Evolutionary conservation across 129 eudicot genomes (phyloP), one percentile per base, ranked within the genome.

Genomic region (Scalesia atractyloides): DNA sequence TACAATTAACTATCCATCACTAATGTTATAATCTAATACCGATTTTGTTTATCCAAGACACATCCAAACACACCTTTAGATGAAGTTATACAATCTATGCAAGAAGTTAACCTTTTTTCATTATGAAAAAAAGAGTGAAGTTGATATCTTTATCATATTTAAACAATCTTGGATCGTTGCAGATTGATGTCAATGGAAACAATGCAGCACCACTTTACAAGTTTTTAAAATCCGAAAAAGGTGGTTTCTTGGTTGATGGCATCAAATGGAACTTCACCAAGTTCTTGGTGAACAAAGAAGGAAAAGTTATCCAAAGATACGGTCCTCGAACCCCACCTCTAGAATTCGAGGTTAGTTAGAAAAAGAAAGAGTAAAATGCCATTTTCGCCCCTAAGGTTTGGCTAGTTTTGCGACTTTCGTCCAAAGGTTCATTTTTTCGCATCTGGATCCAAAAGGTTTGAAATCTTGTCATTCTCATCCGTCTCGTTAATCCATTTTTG

Each of bases 201-300:
- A 89, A 92, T 80, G 83, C 96, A 47, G 91, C 86, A 16, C 98
- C 98, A 9, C 88, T 92, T 17, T 92, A 84, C 85, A 87, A 89
- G 84, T 87, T 81, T 77, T 77, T 92, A 64, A 89, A 89, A 75
- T 77, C 94, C 15, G 84, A 87, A 53, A 89, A 89, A 77, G 89
- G 90, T 20, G 98, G 96, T 50, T 71, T 92, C 48, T 51, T 92
- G 50, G 68, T 80, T 47, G 82, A 89, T 76, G 96, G 89, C 48
- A 89, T 92, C 69, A 92, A 92, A 83, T 92, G 98, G 98, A 92
- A 92, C 84, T 92, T 92, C 59, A 85, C 98, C 10, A 92, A 91
- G 84, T 91, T 91, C 75, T 78, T 91, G 84, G 87, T 91, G 44
- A 73, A 85, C 81, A 91, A 85, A 80, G 81, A 89, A 73, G 98